Base-by-base conservation (phyloP, 768 basidiomycete species). In the Leccinellum luteum region DNA sequence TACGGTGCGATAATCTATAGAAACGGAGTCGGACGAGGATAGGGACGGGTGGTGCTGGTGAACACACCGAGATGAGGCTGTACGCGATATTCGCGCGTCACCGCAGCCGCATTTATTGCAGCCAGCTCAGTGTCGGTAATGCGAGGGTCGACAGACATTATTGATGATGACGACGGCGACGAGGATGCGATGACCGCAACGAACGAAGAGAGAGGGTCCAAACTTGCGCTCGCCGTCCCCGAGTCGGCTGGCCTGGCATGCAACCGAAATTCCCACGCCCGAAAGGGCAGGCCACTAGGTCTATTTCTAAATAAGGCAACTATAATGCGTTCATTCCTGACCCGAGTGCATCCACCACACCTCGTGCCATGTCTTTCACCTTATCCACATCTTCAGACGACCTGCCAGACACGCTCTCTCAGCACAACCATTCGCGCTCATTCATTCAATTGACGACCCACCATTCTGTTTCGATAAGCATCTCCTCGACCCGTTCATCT, bases 1-100 rank as follows among this genome's bases (percentile, higher is more conserved):
- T 52, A 99, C 97, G n/a, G 95, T 98, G 61, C 93, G 85, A 77
- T 98, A 98, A 75, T 98, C 94, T 95, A 70, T 27, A 63, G 48
- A 51, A 51, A 65, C 15, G 48, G 50, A 4, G 62, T 65, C 50
- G 52, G 56, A 47, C 34, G 51, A 48, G 41, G 35, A 32, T 12
- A 35, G 27, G 23, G 21, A 62, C 28, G 58, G 61, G 52, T 7
- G 15, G 47, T 28, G 5, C 38, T 35, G 15, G 47, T 48, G 59
- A 41, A 58, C 64, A 75, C 70, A 93, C 92, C 92, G 62, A 95
- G 80, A 75, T 92, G 90, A 57, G 93, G 93, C 66, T 94, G 82
- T 61, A 94, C 91, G 65, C 84, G 86, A 76, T 91, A 94, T 75
- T 93, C 87, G 68, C 82, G 85, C 52, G 92, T 93, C 51, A 93